Evolutionary conservation across 2,329 filamentous ascomycete genomes (phyloP).

Genomic region (Botrytis deweyae): DNA sequence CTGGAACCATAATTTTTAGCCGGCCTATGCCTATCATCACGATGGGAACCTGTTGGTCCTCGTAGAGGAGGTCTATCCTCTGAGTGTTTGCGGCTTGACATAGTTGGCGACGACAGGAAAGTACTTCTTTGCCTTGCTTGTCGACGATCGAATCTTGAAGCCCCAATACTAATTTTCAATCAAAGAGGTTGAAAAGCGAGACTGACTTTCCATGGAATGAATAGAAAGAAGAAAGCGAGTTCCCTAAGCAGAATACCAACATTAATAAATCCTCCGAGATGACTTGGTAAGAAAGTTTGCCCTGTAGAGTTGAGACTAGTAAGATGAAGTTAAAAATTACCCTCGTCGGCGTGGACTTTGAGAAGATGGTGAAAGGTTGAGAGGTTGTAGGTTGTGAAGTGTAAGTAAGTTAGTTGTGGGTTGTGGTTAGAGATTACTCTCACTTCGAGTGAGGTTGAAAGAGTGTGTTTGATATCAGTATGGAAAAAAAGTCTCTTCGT

Average conservation of each 20-base stretch:
- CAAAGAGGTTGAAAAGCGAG: not conserved
- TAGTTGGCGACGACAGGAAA: not conserved
- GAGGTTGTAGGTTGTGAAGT: not conserved
- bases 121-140: not conserved
- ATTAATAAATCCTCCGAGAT: not conserved
- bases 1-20: not conserved
- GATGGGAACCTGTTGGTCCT: not conserved
- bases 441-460: not conserved
- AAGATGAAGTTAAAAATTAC: not conserved
- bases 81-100: constrained; percentile 3
- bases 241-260: not conserved
- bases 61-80: not conserved
- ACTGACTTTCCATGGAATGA: not conserved
- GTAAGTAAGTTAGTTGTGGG: not conserved
- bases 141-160: not conserved
- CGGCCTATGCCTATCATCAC: not conserved
- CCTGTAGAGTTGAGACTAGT: not conserved
- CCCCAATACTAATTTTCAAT: not conserved
- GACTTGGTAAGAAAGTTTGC: not conserved
- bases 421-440: not conserved
- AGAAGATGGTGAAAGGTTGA: not conserved
- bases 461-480: not conserved
- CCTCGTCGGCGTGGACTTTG: not conserved
- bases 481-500: not conserved
- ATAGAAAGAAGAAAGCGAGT: not conserved